These are phyloP conservation scores for Kalmusia sp. DNA, from an alignment of 2,329 filamentous ascomycete species.

Conservation along the genomic window DNA sequence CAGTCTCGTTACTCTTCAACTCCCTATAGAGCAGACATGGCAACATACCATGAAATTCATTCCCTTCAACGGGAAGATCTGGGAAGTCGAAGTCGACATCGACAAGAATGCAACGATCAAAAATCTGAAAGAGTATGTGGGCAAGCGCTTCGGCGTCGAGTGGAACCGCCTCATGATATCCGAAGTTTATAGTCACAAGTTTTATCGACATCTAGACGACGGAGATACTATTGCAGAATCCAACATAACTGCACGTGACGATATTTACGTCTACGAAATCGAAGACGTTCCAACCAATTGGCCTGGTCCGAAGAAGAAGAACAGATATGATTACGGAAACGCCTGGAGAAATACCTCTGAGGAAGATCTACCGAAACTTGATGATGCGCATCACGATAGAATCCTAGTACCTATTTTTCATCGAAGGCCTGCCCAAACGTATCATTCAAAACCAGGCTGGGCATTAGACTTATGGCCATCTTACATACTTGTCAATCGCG, in stretches of 20 bases:
- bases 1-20: conserved; percentile 88
- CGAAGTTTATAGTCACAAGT: conserved; percentile 82
- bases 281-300: conserved; percentile 81
- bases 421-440: conserved; percentile 52
- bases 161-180: conserved; percentile 74
- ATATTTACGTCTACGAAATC: conserved; percentile 77
- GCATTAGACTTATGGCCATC: conserved; percentile 59
- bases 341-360: conserved; percentile 50
- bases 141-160: conserved; percentile 60
- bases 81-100: conserved; percentile 78
- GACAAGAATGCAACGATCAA: conserved; percentile 77
- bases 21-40: conserved; percentile 88
- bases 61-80: conserved; percentile 74
- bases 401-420: conserved; percentile 77
- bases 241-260: conserved; percentile 66
- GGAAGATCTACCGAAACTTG: conserved; percentile 60
- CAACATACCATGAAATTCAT: conserved; percentile 76
- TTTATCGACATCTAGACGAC: conserved; percentile 88
- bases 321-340: conserved; percentile 56
- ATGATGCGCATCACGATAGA: conserved; percentile 68
- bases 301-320: conserved; percentile 58
- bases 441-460: conserved; percentile 35
- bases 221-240: conserved; percentile 69
- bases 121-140: conserved; percentile 69
- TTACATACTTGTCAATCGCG: conserved; percentile 76